These are phyloP conservation scores for Bjerkandera adusta DNA, from an alignment of 1,284 basidiomycete species.

Conservation along the genomic window DNA sequence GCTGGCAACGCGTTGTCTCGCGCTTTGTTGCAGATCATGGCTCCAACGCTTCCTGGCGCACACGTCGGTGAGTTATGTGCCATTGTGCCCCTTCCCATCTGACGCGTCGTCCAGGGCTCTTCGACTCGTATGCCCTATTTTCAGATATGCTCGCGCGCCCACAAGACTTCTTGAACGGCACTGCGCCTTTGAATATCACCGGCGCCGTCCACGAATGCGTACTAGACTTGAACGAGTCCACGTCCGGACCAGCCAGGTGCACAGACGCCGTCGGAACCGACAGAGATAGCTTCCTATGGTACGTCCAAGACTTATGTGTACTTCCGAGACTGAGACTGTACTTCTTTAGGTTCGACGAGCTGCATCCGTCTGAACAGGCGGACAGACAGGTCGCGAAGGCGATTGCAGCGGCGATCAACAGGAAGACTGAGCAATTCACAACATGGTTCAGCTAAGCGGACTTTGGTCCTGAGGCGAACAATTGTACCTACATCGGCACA, in stretches of 20 bases:
- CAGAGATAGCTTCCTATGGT: not conserved
- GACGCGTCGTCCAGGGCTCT: conserved; percentile 35
- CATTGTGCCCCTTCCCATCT: not conserved
- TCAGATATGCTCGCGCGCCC: conserved; percentile 50
- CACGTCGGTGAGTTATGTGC: conserved; percentile 31
- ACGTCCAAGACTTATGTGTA: not conserved
- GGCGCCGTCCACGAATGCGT: conserved; percentile 45
- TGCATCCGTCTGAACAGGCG: not conserved
- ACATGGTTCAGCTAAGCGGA: conserved; percentile 15
- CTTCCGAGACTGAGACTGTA: not conserved
- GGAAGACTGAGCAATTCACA: conserved; percentile 8
- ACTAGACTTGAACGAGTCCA: conserved; percentile 36
- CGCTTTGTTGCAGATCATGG: conserved; percentile 21
- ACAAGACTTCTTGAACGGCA: conserved; percentile 52
- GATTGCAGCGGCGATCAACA: conserved; percentile 6
- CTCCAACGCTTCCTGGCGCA: conserved; percentile 32
- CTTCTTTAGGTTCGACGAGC: not conserved
- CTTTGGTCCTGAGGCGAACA: too few relatives aligned
- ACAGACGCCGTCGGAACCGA: not conserved
- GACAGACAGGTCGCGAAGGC: not conserved
- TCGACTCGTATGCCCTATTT: conserved; percentile 54
- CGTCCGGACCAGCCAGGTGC: conserved; percentile 18
- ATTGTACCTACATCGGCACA: too few relatives aligned
- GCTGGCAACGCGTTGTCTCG: not conserved
- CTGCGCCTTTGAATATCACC: conserved; percentile 53